Conservation (phyloP, 495 filamentous ascomycete genomes). For the Neurospora pannonica region DNA sequence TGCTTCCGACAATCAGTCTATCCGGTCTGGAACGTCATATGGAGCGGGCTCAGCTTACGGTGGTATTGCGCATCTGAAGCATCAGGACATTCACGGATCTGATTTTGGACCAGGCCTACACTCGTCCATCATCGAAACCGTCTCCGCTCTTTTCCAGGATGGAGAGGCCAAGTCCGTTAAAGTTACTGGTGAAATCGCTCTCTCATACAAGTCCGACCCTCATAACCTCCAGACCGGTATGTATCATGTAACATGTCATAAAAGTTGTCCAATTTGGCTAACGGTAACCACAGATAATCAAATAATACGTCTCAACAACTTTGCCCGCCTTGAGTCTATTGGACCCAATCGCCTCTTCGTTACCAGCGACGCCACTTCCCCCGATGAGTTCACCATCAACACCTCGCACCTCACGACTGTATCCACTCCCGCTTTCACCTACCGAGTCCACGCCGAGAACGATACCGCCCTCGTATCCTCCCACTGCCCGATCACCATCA, state of each 20-base stretch:
- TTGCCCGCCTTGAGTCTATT: conserved; percentile 82
- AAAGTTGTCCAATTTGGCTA: background rate
- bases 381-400: conserved; percentile 75
- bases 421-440: conserved; percentile 76
- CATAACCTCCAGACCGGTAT: conserved; percentile 22
- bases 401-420: conserved; percentile 60
- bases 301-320: conserved; percentile 82
- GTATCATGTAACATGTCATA: background rate
- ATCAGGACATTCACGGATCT: conserved; percentile 69
- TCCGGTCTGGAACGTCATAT: conserved; percentile 77
- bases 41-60: conserved; percentile 30
- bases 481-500: conserved; percentile 62
- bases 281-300: conserved; percentile 35
- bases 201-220: conserved; percentile 64
- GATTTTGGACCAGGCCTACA: conserved; percentile 71
- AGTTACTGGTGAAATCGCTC: conserved; percentile 82
- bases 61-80: conserved; percentile 51
- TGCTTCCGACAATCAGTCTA: conserved; percentile 79
- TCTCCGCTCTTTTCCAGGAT: conserved; percentile 73
- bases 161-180: conserved; percentile 61
- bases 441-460: conserved; percentile 76
- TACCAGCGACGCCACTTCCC: conserved; percentile 46
- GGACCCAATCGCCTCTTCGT: conserved; percentile 91
- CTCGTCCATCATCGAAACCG: conserved; percentile 84
- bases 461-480: conserved; percentile 45